These are phyloP conservation scores for Dactylella cylindrospora DNA, from an alignment of 2,329 filamentous ascomycete genomes.

Conservation along the genomic window DNA sequence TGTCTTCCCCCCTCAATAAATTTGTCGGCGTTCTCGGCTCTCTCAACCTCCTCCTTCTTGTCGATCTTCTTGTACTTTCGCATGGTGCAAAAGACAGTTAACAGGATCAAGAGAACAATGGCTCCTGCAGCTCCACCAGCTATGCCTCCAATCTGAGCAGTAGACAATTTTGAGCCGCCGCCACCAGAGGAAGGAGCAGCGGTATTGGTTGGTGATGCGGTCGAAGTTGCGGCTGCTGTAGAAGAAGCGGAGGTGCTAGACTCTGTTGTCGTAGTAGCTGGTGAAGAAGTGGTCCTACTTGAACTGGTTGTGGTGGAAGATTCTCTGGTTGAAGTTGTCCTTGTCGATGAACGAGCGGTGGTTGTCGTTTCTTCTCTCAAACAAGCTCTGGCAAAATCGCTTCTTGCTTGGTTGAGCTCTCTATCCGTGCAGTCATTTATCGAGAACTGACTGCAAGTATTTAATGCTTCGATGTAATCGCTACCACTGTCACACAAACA, in stretches of 20 bases:
- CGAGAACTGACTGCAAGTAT: constrained; percentile 19
- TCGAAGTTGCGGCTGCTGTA: background rate
- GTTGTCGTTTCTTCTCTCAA: background rate
- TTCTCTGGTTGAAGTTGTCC: no score
- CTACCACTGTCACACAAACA: constrained; percentile 22
- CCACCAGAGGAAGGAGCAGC: constrained; percentile 5
- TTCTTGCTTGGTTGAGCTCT: constrained; percentile 10
- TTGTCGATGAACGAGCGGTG: constrained; percentile 18
- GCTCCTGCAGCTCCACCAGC: constrained; percentile 25
- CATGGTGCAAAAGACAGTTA: constrained; percentile 8
- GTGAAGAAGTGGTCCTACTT: no score
- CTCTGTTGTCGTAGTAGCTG: constrained; percentile 6
- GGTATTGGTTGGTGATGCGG: constrained; percentile 11
- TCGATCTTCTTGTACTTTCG: constrained; percentile 49
- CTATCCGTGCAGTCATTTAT: constrained; percentile 28
- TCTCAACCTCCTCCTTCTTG: constrained; percentile 25
- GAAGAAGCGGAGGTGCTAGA: background rate
- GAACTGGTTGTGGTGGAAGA: constrained; percentile 14
- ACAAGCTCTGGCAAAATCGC: constrained; percentile 7
- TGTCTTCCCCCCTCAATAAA: constrained; percentile 41
- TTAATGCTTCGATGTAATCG: constrained; percentile 14
- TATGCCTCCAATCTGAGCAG: constrained; percentile 28
- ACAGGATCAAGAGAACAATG: constrained; percentile 4
- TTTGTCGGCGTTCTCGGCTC: constrained; percentile 19
- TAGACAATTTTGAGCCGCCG: constrained; percentile 6